phyloP scores from a whole-genome alignment of 257 asterid genomes.

The Parsonsia alboflavescens region DNA sequence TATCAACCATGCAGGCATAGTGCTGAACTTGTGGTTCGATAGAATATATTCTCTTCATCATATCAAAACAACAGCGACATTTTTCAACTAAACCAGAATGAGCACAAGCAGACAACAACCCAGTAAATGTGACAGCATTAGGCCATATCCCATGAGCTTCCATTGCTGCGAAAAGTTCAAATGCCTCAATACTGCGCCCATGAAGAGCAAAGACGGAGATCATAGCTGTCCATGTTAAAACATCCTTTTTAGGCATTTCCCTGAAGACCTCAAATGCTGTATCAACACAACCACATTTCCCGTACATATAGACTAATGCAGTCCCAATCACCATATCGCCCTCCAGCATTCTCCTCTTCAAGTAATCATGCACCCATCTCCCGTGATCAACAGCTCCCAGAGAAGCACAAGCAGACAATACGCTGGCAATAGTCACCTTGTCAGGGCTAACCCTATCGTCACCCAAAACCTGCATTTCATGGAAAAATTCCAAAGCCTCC shows the following conservation, averaged over 20 bases:
- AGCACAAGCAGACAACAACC: slow-evolving; percentile 59
- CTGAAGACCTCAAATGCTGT: slow-evolving; percentile 52
- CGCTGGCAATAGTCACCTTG: slow-evolving; percentile 66
- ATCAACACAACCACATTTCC: slow-evolving; percentile 61
- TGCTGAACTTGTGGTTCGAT: slow-evolving; percentile 57
- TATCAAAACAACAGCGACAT: slow-evolving; percentile 49
- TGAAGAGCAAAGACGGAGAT: slow-evolving; percentile 64
- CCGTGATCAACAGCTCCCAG: slow-evolving; percentile 77
- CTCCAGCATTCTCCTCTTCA: slow-evolving; percentile 48
- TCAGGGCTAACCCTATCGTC: slow-evolving; percentile 44
- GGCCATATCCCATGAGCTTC: slow-evolving; percentile 48
- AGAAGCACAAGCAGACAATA: slow-evolving; percentile 73
- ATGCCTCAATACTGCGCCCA: slow-evolving; percentile 52
- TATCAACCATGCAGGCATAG: slow-evolving; percentile 69
- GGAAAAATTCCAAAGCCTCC: slow-evolving; percentile 59
- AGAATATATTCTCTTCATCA: slow-evolving; percentile 36
- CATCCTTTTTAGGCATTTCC: slow-evolving; percentile 55
- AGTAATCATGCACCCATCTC: slow-evolving; percentile 60
- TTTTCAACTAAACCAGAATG: slow-evolving; percentile 64
- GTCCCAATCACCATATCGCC: slow-evolving; percentile 77
- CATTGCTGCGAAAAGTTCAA: slow-evolving; percentile 56
- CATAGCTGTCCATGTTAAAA: slow-evolving; percentile 77
- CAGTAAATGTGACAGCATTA: slow-evolving; percentile 57
- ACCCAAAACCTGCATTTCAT: slow-evolving; percentile 50
- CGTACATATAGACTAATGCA: slow-evolving; percentile 78